A percentile compares a stretch with the other conserved stretches of the same genome.
Evolutionary conservation across 805 yeast species (phyloP).

Genomic region (Jamesozyma spencerorum): DNA sequence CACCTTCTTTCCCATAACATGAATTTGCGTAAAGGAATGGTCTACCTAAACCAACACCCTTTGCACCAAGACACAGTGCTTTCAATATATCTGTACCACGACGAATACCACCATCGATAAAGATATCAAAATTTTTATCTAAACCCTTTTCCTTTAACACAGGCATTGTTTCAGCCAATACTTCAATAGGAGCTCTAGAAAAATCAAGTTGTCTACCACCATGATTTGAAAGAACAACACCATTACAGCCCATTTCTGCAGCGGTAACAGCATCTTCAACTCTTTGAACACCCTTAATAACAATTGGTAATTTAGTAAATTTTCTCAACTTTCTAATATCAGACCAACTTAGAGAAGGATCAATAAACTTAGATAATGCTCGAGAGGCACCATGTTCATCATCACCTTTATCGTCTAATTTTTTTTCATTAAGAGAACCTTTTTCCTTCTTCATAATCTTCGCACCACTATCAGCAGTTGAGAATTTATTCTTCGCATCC

Average conservation of each 20-base stretch:
- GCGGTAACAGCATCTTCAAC: constrained; percentile 71
- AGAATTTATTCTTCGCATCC: constrained; percentile 59
- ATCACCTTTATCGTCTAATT: constrained; percentile 35
- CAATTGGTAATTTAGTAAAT: constrained; percentile 53
- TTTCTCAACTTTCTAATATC: constrained; percentile 49
- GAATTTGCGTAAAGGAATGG: constrained; percentile 56
- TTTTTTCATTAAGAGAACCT: constrained; percentile 27
- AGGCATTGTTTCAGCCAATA: constrained; percentile 61
- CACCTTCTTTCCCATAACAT: constrained; percentile 56
- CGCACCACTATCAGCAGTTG: constrained; percentile 26
- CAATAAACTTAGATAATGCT: constrained; percentile 75
- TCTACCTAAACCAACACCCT: constrained; percentile 61
- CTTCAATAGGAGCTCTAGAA: constrained; percentile 64
- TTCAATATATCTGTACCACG: constrained; percentile 59
- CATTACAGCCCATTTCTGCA: constrained; percentile 58
- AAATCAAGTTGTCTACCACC: constrained; percentile 86
- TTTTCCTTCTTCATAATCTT: constrained; percentile 29
- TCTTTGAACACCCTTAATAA: constrained; percentile 74
- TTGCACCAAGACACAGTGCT: constrained; percentile 61
- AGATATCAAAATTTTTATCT: constrained; percentile 44
- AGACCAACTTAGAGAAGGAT: constrained; percentile 54
- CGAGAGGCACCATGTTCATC: constrained; percentile 70
- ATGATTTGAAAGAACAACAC: constrained; percentile 75
- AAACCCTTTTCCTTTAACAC: constrained; percentile 37
- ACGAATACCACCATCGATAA: constrained; percentile 60